Evolutionary conservation across 2,329 filamentous ascomycete species (phyloP).

Genomic region (Phialophora expanda): DNA sequence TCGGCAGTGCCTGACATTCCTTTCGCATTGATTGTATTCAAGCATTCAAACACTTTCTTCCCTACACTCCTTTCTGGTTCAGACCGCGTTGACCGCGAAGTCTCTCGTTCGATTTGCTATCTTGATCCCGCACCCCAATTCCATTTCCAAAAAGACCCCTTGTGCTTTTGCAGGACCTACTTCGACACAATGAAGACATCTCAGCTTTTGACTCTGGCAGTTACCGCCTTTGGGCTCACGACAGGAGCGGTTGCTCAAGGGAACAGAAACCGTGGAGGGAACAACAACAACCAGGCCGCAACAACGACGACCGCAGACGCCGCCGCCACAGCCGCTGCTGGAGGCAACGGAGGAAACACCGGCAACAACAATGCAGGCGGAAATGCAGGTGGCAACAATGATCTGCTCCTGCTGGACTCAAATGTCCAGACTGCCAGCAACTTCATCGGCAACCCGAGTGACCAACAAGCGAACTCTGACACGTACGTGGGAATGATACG

Average conservation of each 20-base stretch:
- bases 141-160: conserved; percentile 16
- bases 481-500: conserved; percentile 27
- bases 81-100: conserved; percentile 38
- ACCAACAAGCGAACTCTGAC: conserved; percentile 31
- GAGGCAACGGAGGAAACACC: conserved; percentile 8
- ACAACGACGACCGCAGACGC: conserved; percentile 27
- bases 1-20: conserved; percentile 39
- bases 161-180: conserved; percentile 5
- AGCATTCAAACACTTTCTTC: conserved; percentile 24
- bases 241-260: conserved; percentile 28
- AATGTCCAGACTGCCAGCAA: conserved; percentile 36
- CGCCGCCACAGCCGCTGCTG: conserved; percentile 11
- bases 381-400: conserved; percentile 24
- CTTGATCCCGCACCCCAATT: conserved; percentile 23
- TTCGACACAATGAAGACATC: conserved; percentile 34
- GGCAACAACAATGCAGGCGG: conserved; percentile 3
- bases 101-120: conserved; percentile 34
- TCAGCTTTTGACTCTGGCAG: conserved; percentile 30
- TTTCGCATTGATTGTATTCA: conserved; percentile 33
- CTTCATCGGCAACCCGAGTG: conserved; percentile 22
- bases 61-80: conserved; percentile 31
- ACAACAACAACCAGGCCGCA: conserved; percentile 29
- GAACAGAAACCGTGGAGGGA: conserved; percentile 33
- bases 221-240: conserved; percentile 29
- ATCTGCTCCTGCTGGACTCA: conserved; percentile 21